Evolutionary conservation across 257 asterid genomes (phyloP), one percentile per base, ranked within the genome.

Genomic region (Dorcoceras hygrometricum): DNA sequence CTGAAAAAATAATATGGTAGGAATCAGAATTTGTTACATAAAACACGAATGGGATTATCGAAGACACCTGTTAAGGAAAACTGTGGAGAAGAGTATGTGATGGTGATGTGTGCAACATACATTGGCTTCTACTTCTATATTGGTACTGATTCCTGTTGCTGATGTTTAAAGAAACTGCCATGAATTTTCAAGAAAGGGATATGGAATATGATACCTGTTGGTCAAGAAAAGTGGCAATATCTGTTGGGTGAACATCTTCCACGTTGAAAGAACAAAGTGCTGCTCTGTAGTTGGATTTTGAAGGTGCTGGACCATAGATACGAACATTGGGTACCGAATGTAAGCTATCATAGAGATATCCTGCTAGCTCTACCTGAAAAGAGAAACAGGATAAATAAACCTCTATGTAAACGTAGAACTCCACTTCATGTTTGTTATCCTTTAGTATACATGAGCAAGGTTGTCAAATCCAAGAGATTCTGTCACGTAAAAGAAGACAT

Each of bases 181-280:
- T 24, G 0, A n/a, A 11, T 25, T 23, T 23, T 28, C 31, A n/a
- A 24, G 48, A 23, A n/a, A 29, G 23, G 32, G 19, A 27, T 5
- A 54, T 8, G 22, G 59, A 65, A 57, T 58, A 2, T 46, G 64
- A n/a, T 66, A 90, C 98, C 96, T 88, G 96, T 68, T 83, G 91
- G 54, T 93, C 97, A 63, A 93, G 96, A 73, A 86, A 81, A 51
- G 94, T 83, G 4, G 99, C 96, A 54, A 93, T 63, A 70, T 93
- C 96, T 0, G 99, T 93, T 5, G 97, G 92, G 62, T 93, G 97
- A 53, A 85, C 67, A 71, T 75, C 96, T 73, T 82, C 84, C 48
- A 90, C 95, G 57, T 85, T 90, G 85, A 93, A 93, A 26, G 99
- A 90, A 75, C 97, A 93, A 20, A 93, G 87, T 61, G 97, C 90